Evolutionary conservation across 2,329 filamentous ascomycete genomes (phyloP), one percentile per base, ranked within the genome.

Genomic region (Penicillium sp.): DNA sequence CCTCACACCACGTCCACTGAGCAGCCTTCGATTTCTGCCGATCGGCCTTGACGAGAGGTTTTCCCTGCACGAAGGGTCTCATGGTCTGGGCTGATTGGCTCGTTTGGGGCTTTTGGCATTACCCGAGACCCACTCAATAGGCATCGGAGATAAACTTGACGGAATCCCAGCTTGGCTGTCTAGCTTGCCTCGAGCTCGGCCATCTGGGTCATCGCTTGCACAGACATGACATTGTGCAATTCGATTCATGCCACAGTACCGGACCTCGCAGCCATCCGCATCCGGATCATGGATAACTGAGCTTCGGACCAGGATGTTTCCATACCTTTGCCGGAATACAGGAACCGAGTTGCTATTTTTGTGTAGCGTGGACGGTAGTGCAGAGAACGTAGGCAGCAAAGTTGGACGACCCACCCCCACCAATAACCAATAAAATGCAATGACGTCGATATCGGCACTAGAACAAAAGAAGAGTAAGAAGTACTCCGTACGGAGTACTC

Each of bases 311-410:
- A 18, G 18, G 18, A 18, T 18, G 18, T 18, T 18, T 18, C 18
- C 18, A 18, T 18, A 18, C 18, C 18, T 2, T 18, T 18, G 18
- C 18, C 18, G 18, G 18, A n/a, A n/a, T 32, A 44, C 8, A 3
- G 8, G 21, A 45, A 21, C 3, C 3, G 18, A 22, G 31, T 44
- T 51, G 38, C 54, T 56, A 53, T 50, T 47, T 50, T 50, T 46
- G 38, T 40, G 38, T n/a, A 18, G n/a, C 8, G 38, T 18, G 9
- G n/a, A 21, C 18, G n/a, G 7, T 14, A 32, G 8, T 24, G 34
- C 21, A 36, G 43, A 18, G 10, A 38, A 21, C 9, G 36, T 48
- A 56, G 50, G 54, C 54, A 56, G 47, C 54, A 56, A n/a, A 32
- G 53, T 56, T 54, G 45, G 45, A 34, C n/a, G 7, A n/a, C 11